A percentile compares a stretch with the other conserved stretches of the same genome.
Conservation (phyloP, 2,329 filamentous ascomycete species). For the Samsoniella hepiali region DNA sequence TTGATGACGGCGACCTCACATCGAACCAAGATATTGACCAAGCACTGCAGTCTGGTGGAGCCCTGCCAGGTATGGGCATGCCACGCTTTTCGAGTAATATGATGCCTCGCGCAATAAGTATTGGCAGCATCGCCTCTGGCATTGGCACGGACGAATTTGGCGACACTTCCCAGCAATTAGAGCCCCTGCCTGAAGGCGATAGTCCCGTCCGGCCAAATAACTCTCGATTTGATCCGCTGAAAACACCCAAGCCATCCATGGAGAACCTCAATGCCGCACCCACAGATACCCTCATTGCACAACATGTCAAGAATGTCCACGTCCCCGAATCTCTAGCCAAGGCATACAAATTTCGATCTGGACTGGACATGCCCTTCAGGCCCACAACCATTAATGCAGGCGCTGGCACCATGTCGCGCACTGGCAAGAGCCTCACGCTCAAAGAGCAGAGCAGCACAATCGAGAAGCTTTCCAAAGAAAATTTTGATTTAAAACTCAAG, state of each 20-base stretch:
- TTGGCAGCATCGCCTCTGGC: constrained; percentile 80
- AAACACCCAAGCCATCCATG: constrained; percentile 65
- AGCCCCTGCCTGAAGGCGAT: constrained; percentile 49
- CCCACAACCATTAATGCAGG: constrained; percentile 46
- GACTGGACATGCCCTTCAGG: constrained; percentile 57
- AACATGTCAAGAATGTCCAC: constrained; percentile 84
- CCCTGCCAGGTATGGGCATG: constrained; percentile 55
- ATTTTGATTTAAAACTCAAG: constrained; percentile 95
- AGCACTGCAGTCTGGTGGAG: constrained; percentile 77
- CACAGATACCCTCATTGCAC: constrained; percentile 83
- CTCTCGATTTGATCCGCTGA: constrained; percentile 48
- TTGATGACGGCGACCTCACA: constrained; percentile 70
- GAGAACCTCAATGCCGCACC: constrained; percentile 57
- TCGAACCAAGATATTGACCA: constrained; percentile 68
- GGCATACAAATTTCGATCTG: constrained; percentile 77
- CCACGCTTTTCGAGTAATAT: constrained; percentile 50
- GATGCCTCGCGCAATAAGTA: constrained; percentile 74
- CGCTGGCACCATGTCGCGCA: constrained; percentile 48
- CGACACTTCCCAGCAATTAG: constrained; percentile 47
- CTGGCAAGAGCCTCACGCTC: constrained; percentile 73
- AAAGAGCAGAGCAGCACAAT: constrained; percentile 98
- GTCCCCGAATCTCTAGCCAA: constrained; percentile 84
- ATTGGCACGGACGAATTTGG: constrained; percentile 57
- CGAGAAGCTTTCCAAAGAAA: constrained; percentile 93
- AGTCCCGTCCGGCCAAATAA: constrained; percentile 33